Evolutionary conservation across 2,329 filamentous ascomycete genomes (phyloP).

Genomic region (Alternaria angustiovoidea): DNA sequence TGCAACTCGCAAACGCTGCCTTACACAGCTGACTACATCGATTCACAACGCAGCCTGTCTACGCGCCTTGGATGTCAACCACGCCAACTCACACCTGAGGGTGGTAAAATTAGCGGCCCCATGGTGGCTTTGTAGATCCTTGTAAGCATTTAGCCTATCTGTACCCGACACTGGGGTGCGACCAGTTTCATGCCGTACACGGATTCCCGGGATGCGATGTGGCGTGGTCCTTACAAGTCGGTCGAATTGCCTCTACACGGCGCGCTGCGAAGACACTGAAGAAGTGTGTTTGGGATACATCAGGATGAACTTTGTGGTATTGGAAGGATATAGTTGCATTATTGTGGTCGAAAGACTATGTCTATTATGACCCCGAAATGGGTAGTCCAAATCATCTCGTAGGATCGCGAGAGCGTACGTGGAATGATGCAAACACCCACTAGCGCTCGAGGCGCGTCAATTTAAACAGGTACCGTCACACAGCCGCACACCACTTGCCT

Average conservation of each 20-base stretch:
- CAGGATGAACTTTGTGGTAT: not conserved
- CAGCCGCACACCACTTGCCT: not conserved
- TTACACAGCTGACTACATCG: slow-evolving; percentile 27
- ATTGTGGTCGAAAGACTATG: slow-evolving; percentile 1
- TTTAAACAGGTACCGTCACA: not conserved
- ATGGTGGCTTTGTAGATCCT: not conserved
- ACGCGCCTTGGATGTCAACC: slow-evolving; percentile 13
- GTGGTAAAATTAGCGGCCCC: not conserved
- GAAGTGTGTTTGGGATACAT: not conserved
- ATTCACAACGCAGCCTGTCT: slow-evolving; percentile 13
- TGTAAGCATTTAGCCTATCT: slow-evolving; percentile 3
- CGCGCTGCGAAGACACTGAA: not conserved
- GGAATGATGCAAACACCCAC: not conserved
- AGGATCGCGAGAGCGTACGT: slow-evolving; percentile 1
- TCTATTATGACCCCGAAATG: slow-evolving; percentile 2
- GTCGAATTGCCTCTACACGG: not conserved
- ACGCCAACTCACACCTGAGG: slow-evolving; percentile 1
- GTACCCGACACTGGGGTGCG: not conserved
- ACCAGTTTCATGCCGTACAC: not conserved
- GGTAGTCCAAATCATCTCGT: not conserved
- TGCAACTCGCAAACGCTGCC: slow-evolving; percentile 42
- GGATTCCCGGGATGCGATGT: not conserved
- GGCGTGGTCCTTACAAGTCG: not conserved
- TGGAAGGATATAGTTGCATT: not conserved
- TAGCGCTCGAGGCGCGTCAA: not conserved